phyloP scores from a whole-genome alignment of 139 green algal genomes.

The Chlorella ohadii region DNA sequence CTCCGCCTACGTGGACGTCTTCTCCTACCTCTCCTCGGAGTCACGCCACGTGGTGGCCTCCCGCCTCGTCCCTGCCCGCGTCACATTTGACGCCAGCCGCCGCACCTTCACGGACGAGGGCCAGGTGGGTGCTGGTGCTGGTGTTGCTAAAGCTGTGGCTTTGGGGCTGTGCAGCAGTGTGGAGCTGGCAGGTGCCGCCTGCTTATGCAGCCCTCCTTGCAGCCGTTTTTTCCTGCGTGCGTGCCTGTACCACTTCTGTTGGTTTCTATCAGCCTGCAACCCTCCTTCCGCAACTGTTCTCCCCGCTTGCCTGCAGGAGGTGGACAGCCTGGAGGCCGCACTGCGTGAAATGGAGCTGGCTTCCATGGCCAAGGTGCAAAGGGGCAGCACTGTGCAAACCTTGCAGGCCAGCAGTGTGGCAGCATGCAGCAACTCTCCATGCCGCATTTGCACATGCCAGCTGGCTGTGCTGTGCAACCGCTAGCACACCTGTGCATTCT shows the following conservation, averaged over 20 bases:
- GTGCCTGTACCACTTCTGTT: background rate
- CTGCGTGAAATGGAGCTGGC: conserved; percentile 49
- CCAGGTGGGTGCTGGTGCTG: conserved; percentile 17
- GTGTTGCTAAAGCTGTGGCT: background rate
- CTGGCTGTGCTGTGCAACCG: too few relatives aligned
- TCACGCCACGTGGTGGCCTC: conserved; percentile 23
- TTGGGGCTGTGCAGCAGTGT: too few relatives aligned
- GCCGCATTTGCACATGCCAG: too few relatives aligned
- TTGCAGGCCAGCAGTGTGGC: too few relatives aligned
- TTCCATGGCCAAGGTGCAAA: conserved; percentile 57
- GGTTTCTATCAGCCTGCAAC: too few relatives aligned
- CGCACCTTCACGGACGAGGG: conserved; percentile 25
- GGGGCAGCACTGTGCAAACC: background rate
- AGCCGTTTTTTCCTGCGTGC: background rate
- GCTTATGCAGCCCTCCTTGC: too few relatives aligned
- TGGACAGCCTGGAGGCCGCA: conserved; percentile 31
- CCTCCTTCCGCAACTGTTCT: background rate
- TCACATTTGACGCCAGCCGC: conserved; percentile 35
- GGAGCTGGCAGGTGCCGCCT: background rate
- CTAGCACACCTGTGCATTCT: too few relatives aligned
- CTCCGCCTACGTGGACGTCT: conserved; percentile 44
- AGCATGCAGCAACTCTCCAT: too few relatives aligned
- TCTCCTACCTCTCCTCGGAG: conserved; percentile 43
- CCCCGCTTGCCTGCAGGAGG: background rate
- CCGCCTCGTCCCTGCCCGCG: conserved; percentile 29